Base-by-base conservation (phyloP, 306 rosid species). In the Prunus salicina region DNA sequence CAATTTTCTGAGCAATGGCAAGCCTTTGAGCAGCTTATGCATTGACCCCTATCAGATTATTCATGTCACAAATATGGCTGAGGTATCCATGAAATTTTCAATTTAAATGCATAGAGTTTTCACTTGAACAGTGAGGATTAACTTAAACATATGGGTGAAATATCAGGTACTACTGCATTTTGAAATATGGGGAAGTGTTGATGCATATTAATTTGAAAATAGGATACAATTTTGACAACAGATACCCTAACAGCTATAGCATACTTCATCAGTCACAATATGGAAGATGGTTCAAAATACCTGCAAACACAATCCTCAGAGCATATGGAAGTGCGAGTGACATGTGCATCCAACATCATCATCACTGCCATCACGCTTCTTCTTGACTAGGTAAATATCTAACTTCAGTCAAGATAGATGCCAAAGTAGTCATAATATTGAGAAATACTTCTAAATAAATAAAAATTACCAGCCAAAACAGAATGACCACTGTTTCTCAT, bases 21-120 rank as follows among this genome's bases (percentile, higher is more conserved):
- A 55, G 93, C 91, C 82, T 89, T 94, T 73, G 97, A 92, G 86
- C 98, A 92, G 84, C 98, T 94, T 89, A 94, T 92, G 91, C 87
- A 92, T 89, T 94, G 98, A 85, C 87, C 91, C 87, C 98, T 94
- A 65, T 81, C 41, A 79, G 69, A 73, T 78, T 9, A 74, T 16
- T 14, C 52, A 55, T 22, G 66, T 56, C 38, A 72, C 32, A 12
- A 71, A 28, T 11, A 56, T 3, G 38, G 66, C 51, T 56, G 47
- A 5, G 64, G 51, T 55, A 34, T 72, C 22, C 52, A 56, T 55
- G 53, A 55, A 65, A 56, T 3, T 56, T 56, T 55, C 34, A 55
- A 3, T 20, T 32, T 34, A 53, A 20, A 72, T 34, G 6, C 34
- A 8, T 2, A 53, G 3, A 53, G 15, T 41, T n/a, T 60, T 62